Conservation (phyloP, 116 monocot species). For the Iris pallida region DNA sequence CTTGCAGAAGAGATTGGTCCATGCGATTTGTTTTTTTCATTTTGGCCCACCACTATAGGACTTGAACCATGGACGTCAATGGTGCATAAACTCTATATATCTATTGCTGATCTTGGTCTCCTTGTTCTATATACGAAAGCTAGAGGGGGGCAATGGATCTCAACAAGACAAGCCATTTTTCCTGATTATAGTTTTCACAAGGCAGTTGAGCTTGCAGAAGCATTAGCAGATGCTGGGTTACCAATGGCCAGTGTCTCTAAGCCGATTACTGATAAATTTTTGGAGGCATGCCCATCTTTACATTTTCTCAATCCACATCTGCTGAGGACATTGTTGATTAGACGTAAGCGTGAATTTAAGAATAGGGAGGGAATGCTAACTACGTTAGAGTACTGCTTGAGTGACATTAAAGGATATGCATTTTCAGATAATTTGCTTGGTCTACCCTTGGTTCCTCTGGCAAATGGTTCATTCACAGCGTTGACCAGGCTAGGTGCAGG, state of each 20-base stretch:
- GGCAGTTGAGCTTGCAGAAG: constrained; percentile 54
- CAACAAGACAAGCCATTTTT: constrained; percentile 90
- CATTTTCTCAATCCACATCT: constrained; percentile 76
- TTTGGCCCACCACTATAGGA: constrained; percentile 76
- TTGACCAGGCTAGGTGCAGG: constrained; percentile 62
- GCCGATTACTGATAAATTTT: constrained; percentile 60
- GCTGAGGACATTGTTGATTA: constrained; percentile 70
- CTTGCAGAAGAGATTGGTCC: constrained; percentile 72
- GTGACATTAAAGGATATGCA: constrained; percentile 46
- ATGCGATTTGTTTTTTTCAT: constrained; percentile 68
- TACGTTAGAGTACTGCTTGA: constrained; percentile 77
- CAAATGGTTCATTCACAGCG: constrained; percentile 66
- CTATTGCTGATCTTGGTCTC: constrained; percentile 62
- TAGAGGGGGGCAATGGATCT: constrained; percentile 96
- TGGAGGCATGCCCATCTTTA: constrained; percentile 64
- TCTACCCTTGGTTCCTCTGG: constrained; percentile 78
- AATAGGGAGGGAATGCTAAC: constrained; percentile 51
- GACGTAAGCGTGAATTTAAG: constrained; percentile 69
- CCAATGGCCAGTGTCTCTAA: constrained; percentile 63
- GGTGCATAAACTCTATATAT: constrained; percentile 64
- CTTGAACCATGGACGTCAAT: constrained; percentile 77
- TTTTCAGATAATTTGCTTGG: constrained; percentile 59
- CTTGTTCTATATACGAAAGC: constrained; percentile 85
- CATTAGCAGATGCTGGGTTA: constrained; percentile 74
- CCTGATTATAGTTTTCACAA: constrained; percentile 79